Evolutionary conservation across 495 filamentous ascomycete genomes (phyloP).

Genomic region (Aspergillus leporis): DNA sequence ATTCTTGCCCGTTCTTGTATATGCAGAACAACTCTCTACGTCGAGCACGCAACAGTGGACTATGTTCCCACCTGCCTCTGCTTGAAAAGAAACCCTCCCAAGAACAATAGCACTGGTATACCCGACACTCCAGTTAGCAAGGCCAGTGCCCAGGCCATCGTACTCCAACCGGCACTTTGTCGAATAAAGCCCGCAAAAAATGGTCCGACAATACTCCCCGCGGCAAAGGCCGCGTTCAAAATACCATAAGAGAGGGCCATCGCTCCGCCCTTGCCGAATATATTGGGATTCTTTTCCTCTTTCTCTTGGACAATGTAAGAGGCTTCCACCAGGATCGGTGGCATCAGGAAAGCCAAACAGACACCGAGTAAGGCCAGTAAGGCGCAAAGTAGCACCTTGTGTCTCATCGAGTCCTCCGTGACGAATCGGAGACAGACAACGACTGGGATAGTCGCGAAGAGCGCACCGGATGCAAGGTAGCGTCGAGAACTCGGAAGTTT

Average conservation of each 20-base stretch:
- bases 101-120: slow-evolving; percentile 25
- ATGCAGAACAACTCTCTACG: background rate
- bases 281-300: slow-evolving; percentile 53
- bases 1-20: background rate
- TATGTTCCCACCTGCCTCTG: background rate
- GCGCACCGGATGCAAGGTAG: slow-evolving; percentile 60
- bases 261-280: slow-evolving; percentile 50
- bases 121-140: slow-evolving; percentile 26
- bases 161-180: slow-evolving; percentile 57
- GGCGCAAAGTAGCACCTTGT: slow-evolving; percentile 70
- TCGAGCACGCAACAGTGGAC: no score
- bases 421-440: slow-evolving; percentile 69
- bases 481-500: slow-evolving; percentile 60
- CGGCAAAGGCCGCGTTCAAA: slow-evolving; percentile 54
- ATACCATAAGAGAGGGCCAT: slow-evolving; percentile 60
- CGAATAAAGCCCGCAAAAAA: slow-evolving; percentile 60
- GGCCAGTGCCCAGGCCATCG: slow-evolving; percentile 39
- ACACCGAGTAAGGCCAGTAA: slow-evolving; percentile 66
- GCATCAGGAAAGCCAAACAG: slow-evolving; percentile 55
- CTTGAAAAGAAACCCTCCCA: slow-evolving; percentile 21
- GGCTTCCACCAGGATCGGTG: slow-evolving; percentile 70
- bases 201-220: slow-evolving; percentile 58
- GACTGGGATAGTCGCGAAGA: slow-evolving; percentile 59
- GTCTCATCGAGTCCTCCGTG: slow-evolving; percentile 52
- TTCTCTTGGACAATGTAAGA: slow-evolving; percentile 60